Percentiles rank a stretch among this genome's conserved stretches.
phyloP scores from a whole-genome alignment of 1,284 basidiomycete genomes.

The Boletus semigastroideus region DNA sequence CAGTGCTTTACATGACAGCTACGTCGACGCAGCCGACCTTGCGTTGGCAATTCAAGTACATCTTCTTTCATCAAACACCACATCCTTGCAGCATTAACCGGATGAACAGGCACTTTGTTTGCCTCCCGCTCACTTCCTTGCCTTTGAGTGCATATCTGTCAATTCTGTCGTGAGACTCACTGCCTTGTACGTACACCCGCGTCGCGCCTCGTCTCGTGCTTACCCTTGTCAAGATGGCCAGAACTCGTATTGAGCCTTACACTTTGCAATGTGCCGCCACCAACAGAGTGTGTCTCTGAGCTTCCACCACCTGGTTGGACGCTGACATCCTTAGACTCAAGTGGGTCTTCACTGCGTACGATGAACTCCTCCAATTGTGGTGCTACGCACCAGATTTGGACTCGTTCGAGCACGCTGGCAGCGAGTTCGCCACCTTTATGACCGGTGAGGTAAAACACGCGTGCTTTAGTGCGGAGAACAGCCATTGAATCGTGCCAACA shows the following conservation, averaged over 20 bases:
- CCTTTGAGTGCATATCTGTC: conserved; percentile 55
- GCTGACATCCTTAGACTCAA: conserved; percentile 44
- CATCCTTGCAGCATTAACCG: background rate
- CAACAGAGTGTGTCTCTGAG: conserved; percentile 54
- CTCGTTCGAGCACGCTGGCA: conserved; percentile 61
- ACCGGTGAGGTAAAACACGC: conserved; percentile 44
- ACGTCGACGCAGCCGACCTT: conserved; percentile 74
- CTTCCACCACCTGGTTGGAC: background rate
- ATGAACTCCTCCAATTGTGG: conserved; percentile 63
- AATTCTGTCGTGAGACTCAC: conserved; percentile 60
- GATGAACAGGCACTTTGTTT: conserved; percentile 52
- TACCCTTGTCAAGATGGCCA: conserved; percentile 55
- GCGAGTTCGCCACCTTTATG: conserved; percentile 54
- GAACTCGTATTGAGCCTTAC: conserved; percentile 67
- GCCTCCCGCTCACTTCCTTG: conserved; percentile 68
- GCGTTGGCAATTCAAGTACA: conserved; percentile 63
- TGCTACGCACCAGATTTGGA: conserved; percentile 66
- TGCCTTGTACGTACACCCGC: conserved; percentile 46
- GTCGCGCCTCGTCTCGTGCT: conserved; percentile 1
- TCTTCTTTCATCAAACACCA: conserved; percentile 7
- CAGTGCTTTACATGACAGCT: conserved; percentile 60
- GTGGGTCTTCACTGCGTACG: conserved; percentile 56
- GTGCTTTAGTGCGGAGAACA: background rate
- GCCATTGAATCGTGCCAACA: conserved; percentile 29
- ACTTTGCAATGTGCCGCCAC: conserved; percentile 65